Evolutionary conservation across 2,329 filamentous ascomycete genomes (phyloP).

Genomic region (Penicillium sp.): DNA sequence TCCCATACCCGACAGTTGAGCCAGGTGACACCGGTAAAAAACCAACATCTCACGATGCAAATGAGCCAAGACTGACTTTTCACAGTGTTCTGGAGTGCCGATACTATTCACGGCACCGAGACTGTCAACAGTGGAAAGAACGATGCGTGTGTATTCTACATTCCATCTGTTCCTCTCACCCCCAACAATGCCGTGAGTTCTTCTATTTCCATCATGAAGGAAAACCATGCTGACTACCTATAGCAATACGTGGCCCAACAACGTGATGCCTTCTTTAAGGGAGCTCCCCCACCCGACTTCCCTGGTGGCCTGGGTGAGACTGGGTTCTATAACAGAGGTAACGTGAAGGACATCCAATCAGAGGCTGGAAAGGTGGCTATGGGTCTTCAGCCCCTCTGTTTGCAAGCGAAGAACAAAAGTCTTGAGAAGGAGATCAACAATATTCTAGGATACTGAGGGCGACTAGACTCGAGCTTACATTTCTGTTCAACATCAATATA

Average conservation of each 20-base stretch:
- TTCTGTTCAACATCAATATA: too few relatives aligned
- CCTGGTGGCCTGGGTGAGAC: constrained; percentile 9
- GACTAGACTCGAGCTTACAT: too few relatives aligned
- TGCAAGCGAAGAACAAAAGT: too few relatives aligned
- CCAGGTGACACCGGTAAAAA: constrained; percentile 11
- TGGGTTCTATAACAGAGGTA: constrained; percentile 3
- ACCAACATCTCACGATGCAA: neutral
- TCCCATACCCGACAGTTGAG: constrained; percentile 2
- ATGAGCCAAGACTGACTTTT: neutral
- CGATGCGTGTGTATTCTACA: constrained; percentile 13
- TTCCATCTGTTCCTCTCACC: constrained; percentile 11
- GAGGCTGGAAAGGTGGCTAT: neutral
- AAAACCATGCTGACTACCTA: neutral
- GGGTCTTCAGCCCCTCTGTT: neutral
- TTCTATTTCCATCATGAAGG: too few relatives aligned
- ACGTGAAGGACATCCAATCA: constrained; percentile 1
- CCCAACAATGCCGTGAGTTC: constrained; percentile 8
- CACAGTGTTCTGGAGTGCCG: constrained; percentile 1
- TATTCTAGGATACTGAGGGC: too few relatives aligned
- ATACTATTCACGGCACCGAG: constrained; percentile 10
- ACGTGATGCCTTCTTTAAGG: constrained; percentile 5
- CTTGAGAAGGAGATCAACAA: too few relatives aligned
- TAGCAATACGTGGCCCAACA: constrained; percentile 12
- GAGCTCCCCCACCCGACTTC: constrained; percentile 12
- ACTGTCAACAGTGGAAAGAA: constrained; percentile 1